Evolutionary conservation across 2,329 filamentous ascomycete genomes (phyloP).

Genomic region (Colletotrichum spaethianum): DNA sequence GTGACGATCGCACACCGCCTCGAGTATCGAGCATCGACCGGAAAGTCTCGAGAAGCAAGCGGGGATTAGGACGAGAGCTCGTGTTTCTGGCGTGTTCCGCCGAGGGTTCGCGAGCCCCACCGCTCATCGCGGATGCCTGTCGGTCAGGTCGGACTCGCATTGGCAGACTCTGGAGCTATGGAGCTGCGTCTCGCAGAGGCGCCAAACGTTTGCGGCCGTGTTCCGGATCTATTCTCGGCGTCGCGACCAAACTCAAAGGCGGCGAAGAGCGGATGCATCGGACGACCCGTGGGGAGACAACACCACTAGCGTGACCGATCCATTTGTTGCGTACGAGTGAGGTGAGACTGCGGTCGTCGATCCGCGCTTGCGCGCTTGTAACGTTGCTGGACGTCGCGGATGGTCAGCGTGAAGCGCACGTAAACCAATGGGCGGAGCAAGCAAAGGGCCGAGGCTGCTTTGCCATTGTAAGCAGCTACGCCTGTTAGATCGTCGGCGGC

Average conservation of each 20-base stretch:
- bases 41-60: slow-evolving; percentile 22
- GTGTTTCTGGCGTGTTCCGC: slow-evolving; percentile 40
- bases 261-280: slow-evolving; percentile 7
- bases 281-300: not conserved
- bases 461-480: slow-evolving; percentile 8
- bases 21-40: not conserved
- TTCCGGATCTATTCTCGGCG: slow-evolving; percentile 1
- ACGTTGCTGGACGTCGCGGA: slow-evolving; percentile 29
- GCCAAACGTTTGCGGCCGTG: not conserved
- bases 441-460: not conserved
- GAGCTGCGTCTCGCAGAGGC: slow-evolving; percentile 15
- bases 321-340: not conserved
- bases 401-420: slow-evolving; percentile 19
- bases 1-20: slow-evolving; percentile 25
- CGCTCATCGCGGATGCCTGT: slow-evolving; percentile 7
- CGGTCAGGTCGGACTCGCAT: not conserved
- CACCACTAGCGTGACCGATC: not conserved
- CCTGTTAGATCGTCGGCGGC: not conserved
- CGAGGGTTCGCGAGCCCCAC: slow-evolving; percentile 33
- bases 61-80: slow-evolving; percentile 32
- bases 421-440: slow-evolving; percentile 3
- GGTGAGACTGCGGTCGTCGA: slow-evolving; percentile 2
- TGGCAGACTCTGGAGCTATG: slow-evolving; percentile 8
- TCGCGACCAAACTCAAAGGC: not conserved
- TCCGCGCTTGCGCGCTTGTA: slow-evolving; percentile 40